Evolutionary conservation across 78 protist species (phyloP).

Genomic region (Speleostelium caveatum): DNA sequence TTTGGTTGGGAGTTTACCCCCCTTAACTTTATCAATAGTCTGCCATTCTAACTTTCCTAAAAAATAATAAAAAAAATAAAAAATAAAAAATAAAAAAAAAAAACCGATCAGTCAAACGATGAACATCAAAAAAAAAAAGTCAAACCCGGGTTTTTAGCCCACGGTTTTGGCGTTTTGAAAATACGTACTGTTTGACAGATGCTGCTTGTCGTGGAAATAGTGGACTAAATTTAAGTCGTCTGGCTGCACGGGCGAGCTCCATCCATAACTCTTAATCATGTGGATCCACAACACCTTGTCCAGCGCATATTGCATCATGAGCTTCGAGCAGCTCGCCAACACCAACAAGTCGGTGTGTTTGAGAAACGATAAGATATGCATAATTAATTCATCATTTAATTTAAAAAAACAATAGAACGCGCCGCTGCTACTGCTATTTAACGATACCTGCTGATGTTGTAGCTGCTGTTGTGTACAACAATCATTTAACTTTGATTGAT

Average conservation of each 20-base stretch:
- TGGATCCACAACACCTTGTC: neutral
- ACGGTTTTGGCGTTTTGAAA: too few species aligned
- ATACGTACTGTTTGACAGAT: neutral
- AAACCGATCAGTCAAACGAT: too few species aligned
- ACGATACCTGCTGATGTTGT: too few species aligned
- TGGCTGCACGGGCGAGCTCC: too few species aligned
- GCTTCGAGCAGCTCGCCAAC: neutral
- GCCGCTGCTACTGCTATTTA: too few species aligned
- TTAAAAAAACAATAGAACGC: too few species aligned
- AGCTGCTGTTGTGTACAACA: too few species aligned
- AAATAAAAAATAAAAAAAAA: too few species aligned
- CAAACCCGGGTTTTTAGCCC: too few species aligned
- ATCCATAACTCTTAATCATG: neutral
- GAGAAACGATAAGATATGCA: neutral
- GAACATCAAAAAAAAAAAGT: neutral
- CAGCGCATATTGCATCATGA: neutral
- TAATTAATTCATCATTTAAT: neutral
- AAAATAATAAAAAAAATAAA: too few species aligned
- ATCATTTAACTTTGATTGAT: too few species aligned
- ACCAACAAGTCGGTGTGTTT: neutral
- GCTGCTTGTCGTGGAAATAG: neutral
- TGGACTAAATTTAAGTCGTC: too few species aligned
- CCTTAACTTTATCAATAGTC: neutral
- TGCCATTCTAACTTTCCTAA: neutral
- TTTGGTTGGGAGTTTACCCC: slow-evolving; percentile 20